Evolutionary conservation across 2,329 filamentous ascomycete species (phyloP), one percentile per base, ranked within the genome.

Genomic region (Aspergillus quadrilineatus): DNA sequence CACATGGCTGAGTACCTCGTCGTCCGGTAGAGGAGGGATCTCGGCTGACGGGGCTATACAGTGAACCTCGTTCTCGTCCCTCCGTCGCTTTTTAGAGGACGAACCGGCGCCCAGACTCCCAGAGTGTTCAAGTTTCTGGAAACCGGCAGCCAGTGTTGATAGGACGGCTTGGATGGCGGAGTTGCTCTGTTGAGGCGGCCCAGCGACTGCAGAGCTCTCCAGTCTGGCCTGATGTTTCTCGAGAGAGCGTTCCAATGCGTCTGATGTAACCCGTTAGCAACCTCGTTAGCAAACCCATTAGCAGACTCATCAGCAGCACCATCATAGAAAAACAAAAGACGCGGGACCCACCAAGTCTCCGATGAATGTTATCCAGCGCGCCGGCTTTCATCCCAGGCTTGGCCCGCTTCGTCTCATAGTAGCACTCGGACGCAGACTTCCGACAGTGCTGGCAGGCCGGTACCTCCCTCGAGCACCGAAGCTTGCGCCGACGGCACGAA

Each of bases 301-400:
- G n/a, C 22, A 22, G 22, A 22, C 22, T 22, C 22, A 22, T 22
- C 22, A 22, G 22, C 22, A 22, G 22, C 22, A 22, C 22, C 22
- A 12, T 6, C 22, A 50, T 14, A 6, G 22, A 8, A n/a, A 10
- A n/a, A 10, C 30, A 41, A 26, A 4, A 12, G 30, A 15, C 32
- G 8, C 2, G 5, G 2, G 28, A 26, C 30, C 67, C 22, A 75
- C 60, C 57, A 17, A 63, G 49, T 56, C 73, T 63, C 52, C 66
- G 60, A 49, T 73, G 73, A 22, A 76, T 56, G 34, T 65, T 69
- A 36, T 75, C 73, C 26, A 77, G 65, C 1, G 71, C 74, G 1
- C 74, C 74, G 8, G 64, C 60, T 57, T 74, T 75, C 54, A 77
- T 66, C 2, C 74, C 73, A 4, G 75, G 74, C 54, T 73, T 76